Conservation (phyloP, 345 rosid genomes). For the Eucalyptus tenuipes region DNA sequence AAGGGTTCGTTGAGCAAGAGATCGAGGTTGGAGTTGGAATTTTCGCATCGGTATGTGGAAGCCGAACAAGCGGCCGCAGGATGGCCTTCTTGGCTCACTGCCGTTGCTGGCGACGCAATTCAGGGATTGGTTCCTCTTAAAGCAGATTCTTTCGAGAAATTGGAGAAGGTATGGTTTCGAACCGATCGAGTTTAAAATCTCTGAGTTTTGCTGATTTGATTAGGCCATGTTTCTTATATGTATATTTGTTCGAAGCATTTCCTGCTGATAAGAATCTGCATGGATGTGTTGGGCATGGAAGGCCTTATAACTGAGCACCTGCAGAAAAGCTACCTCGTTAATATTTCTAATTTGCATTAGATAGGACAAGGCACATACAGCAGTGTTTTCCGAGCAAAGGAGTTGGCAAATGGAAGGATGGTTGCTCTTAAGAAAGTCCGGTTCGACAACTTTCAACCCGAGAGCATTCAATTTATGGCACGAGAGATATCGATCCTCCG, state of each 20-base stretch:
- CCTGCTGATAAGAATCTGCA: not conserved
- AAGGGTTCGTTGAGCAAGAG: not conserved
- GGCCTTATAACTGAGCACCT: too few species aligned
- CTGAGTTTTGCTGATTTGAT: not conserved
- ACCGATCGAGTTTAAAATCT: not conserved
- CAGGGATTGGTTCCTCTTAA: conserved; percentile 13
- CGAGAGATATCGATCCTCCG: conserved; percentile 27
- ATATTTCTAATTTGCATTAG: not conserved
- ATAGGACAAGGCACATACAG: conserved; percentile 45
- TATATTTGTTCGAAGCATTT: too few species aligned
- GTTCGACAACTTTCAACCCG: conserved; percentile 25
- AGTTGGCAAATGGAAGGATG: conserved; percentile 16
- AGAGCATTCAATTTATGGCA: conserved; percentile 35
- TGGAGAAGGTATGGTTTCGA: conserved; percentile 1
- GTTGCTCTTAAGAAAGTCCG: conserved; percentile 35
- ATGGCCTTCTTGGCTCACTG: conserved; percentile 12
- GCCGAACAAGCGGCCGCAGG: conserved; percentile 6
- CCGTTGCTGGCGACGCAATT: conserved; percentile 4
- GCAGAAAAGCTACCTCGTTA: too few species aligned
- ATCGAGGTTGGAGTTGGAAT: not conserved
- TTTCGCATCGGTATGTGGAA: not conserved
- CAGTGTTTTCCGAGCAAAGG: conserved; percentile 24
- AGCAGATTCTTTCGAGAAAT: conserved; percentile 1
- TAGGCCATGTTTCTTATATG: not conserved
- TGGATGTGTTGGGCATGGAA: not conserved